phyloP scores from a whole-genome alignment of 345 rosid genomes.

The Pugionium dolabratum region DNA sequence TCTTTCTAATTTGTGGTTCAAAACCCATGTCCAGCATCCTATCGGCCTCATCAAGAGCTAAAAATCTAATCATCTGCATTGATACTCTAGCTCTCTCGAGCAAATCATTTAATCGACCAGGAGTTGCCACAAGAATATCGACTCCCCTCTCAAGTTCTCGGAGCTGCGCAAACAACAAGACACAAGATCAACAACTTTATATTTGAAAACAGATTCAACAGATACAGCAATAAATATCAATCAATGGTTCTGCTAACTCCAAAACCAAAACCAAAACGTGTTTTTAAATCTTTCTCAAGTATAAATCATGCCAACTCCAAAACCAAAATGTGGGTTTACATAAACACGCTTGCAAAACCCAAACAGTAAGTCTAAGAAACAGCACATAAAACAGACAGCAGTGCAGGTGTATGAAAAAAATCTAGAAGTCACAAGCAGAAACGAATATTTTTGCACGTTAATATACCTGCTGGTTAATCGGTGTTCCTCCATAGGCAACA shows the following conservation, averaged over 20 bases:
- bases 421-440: background rate
- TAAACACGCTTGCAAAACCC: background rate
- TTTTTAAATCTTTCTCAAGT: conserved; percentile 3
- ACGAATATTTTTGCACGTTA: background rate
- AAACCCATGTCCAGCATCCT: conserved; percentile 99
- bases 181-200: conserved; percentile 5
- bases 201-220: background rate
- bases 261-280: background rate
- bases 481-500: conserved; percentile 99
- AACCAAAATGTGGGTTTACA: background rate
- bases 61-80: conserved; percentile 78
- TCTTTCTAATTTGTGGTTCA: conserved; percentile 97
- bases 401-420: background rate
- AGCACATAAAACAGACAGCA: conserved; percentile 11
- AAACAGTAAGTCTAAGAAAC: conserved; percentile 18
- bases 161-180: conserved; percentile 55
- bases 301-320: conserved; percentile 14
- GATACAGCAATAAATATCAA: background rate
- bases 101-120: conserved; percentile 94
- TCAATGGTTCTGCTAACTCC: conserved; percentile 6
- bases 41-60: conserved; percentile 98
- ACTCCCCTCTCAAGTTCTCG: conserved; percentile 96
- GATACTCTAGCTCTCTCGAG: conserved; percentile 97
- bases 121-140: conserved; percentile 98
- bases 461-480: conserved; percentile 80